A percentile compares a stretch with the other conserved stretches of the same genome.
These are phyloP conservation scores for Nigrospora sphaerica DNA, from an alignment of 2,329 filamentous ascomycete genomes.

Conservation along the genomic window DNA sequence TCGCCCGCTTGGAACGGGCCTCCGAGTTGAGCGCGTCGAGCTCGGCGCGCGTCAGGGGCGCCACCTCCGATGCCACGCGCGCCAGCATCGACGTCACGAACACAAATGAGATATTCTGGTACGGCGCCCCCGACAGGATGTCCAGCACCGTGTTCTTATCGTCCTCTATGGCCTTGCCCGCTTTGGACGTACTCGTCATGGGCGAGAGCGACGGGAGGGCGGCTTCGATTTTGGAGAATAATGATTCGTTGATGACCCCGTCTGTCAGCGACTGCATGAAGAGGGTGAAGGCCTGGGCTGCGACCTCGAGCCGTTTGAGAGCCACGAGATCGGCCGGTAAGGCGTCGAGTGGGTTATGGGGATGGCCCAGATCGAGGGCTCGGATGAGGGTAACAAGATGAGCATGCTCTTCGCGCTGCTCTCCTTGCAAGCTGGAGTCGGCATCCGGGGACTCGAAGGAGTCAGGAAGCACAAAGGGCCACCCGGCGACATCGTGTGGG, in stretches of 20 bases:
- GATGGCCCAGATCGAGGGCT: conserved; percentile 64
- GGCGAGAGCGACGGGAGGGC: conserved; percentile 35
- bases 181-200: conserved; percentile 8
- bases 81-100: conserved; percentile 74
- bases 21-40: conserved; percentile 1
- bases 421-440: conserved; percentile 4
- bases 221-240: conserved; percentile 66
- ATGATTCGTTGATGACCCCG: conserved; percentile 62
- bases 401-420: conserved; percentile 16
- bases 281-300: conserved; percentile 63
- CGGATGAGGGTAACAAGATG: conserved; percentile 40
- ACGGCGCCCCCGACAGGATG: conserved; percentile 61
- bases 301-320: conserved; percentile 64
- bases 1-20: conserved; percentile 6
- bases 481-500: conserved; percentile 45
- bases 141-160: conserved; percentile 59
- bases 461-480: conserved; percentile 45
- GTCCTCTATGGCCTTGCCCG: conserved; percentile 25
- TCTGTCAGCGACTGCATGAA: conserved; percentile 73
- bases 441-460: background rate
- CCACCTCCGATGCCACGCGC: conserved; percentile 41
- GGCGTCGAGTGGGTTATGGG: conserved; percentile 43
- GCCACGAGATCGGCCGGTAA: conserved; percentile 59
- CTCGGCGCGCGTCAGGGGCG: background rate
- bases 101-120: conserved; percentile 84